Percentiles rank a stretch among this genome's conserved stretches.
These are phyloP conservation scores for Heliamphora pulchella DNA, from an alignment of 179 eudicot genomes.

Conservation along the genomic window DNA sequence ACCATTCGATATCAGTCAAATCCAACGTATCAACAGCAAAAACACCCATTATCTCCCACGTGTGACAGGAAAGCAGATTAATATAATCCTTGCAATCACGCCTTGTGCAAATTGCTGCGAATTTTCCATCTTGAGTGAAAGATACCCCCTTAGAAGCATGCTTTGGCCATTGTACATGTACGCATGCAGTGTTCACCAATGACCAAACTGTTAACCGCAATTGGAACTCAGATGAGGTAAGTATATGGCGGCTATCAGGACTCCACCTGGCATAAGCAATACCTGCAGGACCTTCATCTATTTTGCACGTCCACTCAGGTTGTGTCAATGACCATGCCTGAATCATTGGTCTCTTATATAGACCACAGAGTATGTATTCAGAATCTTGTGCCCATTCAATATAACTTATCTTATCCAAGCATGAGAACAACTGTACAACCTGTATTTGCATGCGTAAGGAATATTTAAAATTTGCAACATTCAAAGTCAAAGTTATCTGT, in stretches of 20 bases:
- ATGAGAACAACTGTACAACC: slow-evolving; percentile 90
- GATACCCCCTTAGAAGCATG: slow-evolving; percentile 86
- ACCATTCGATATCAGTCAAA: slow-evolving; percentile 90
- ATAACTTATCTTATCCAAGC: slow-evolving; percentile 87
- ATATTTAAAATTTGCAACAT: background rate
- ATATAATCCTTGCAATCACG: slow-evolving; percentile 95
- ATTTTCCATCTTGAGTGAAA: slow-evolving; percentile 87
- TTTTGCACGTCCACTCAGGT: slow-evolving; percentile 99
- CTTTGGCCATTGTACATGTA: slow-evolving; percentile 86
- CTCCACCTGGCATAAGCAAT: slow-evolving; percentile 99
- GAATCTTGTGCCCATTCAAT: slow-evolving; percentile 98
- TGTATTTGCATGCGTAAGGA: slow-evolving; percentile 21
- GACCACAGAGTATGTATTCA: slow-evolving; percentile 91
- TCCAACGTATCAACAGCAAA: slow-evolving; percentile 92
- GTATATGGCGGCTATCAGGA: slow-evolving; percentile 99
- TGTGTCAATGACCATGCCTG: slow-evolving; percentile 95
- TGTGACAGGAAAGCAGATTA: slow-evolving; percentile 71
- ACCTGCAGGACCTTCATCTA: slow-evolving; percentile 97
- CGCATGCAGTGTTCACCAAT: slow-evolving; percentile 83
- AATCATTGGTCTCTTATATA: slow-evolving; percentile 78
- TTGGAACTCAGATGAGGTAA: slow-evolving; percentile 95
- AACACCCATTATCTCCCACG: slow-evolving; percentile 88
- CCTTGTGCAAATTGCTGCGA: slow-evolving; percentile 90
- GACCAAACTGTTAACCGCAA: slow-evolving; percentile 92
- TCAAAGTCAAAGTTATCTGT: background rate